phyloP scores from a whole-genome alignment of 1,284 basidiomycete genomes.

The Boletus holoroseus region DNA sequence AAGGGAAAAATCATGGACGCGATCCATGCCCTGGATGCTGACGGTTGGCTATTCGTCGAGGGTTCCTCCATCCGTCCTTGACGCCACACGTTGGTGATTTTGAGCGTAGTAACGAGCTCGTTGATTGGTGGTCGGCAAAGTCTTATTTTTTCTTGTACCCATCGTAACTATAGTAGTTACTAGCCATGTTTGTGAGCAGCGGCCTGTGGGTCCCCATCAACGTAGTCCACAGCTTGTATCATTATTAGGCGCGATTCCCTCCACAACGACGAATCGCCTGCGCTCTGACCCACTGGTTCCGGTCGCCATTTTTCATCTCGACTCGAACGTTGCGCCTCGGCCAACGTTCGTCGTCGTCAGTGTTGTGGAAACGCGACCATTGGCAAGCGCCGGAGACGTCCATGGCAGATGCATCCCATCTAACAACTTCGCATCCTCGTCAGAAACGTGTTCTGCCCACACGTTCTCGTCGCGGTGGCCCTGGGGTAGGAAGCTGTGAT shows the following conservation, averaged over 20 bases:
- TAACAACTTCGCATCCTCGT: conserved; percentile 29
- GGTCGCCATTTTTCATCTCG: conserved; percentile 5
- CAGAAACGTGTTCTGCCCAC: conserved; percentile 77
- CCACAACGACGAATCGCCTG: conserved; percentile 13
- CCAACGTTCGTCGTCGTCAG: conserved; percentile 6
- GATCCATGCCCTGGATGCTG: conserved; percentile 37
- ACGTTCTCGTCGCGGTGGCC: conserved; percentile 71
- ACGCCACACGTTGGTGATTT: not conserved
- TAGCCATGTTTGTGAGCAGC: not conserved
- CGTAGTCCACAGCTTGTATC: conserved; percentile 9
- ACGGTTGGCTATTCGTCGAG: conserved; percentile 46
- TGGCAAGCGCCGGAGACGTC: conserved; percentile 13
- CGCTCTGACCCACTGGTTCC: not conserved
- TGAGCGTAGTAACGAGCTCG: not conserved
- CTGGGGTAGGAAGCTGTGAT: conserved; percentile 69
- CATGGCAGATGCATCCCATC: conserved; percentile 27
- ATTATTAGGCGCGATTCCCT: conserved; percentile 1
- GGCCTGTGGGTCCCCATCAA: not conserved
- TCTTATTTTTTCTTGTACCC: not conserved
- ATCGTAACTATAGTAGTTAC: not conserved
- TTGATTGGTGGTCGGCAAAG: not conserved
- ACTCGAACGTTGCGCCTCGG: not conserved
- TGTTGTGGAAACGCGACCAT: conserved; percentile 5
- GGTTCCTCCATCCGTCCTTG: conserved; percentile 5
- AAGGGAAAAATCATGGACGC: conserved; percentile 40